Percentiles rank a stretch among this genome's conserved stretches.
Evolutionary conservation across 1,284 basidiomycete genomes (phyloP).

Genomic region (Cryptococcus sp.): DNA sequence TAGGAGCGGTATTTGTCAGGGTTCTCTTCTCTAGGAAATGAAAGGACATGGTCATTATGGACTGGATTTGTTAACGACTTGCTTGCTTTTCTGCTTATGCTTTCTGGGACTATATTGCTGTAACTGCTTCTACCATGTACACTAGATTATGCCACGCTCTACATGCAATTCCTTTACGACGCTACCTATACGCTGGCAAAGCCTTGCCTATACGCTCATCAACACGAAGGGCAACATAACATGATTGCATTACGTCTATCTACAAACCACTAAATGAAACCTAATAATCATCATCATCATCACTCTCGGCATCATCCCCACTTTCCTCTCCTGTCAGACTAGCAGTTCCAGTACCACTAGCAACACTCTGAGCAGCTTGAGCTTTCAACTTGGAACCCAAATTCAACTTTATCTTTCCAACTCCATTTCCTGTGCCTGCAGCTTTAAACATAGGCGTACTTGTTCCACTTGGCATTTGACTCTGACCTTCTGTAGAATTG

Average conservation of each 20-base stretch:
- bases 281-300: not conserved
- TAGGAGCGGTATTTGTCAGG: conserved; percentile 30
- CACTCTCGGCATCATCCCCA: conserved; percentile 8
- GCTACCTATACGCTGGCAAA: too few species aligned
- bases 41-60: not conserved
- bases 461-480: conserved; percentile 16
- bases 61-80: too few species aligned
- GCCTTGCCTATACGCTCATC: too few species aligned
- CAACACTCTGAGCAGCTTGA: conserved; percentile 7
- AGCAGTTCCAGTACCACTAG: conserved; percentile 2
- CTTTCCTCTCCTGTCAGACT: not conserved
- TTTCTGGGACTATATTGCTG: too few species aligned
- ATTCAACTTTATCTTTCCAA: conserved; percentile 40
- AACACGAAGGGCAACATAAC: too few species aligned
- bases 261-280: not conserved
- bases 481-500: conserved; percentile 1
- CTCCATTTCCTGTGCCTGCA: conserved; percentile 7
- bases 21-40: conserved; percentile 18
- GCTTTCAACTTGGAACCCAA: conserved; percentile 22
- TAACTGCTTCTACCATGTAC: too few species aligned
- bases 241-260: too few species aligned
- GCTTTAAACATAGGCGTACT: conserved; percentile 44
- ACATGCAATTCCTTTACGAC: too few species aligned
- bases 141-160: too few species aligned
- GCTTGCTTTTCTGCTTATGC: too few species aligned